These are phyloP conservation scores for Agaricus sinodeliciosus DNA, from an alignment of 768 basidiomycete species.

Conservation along the genomic window DNA sequence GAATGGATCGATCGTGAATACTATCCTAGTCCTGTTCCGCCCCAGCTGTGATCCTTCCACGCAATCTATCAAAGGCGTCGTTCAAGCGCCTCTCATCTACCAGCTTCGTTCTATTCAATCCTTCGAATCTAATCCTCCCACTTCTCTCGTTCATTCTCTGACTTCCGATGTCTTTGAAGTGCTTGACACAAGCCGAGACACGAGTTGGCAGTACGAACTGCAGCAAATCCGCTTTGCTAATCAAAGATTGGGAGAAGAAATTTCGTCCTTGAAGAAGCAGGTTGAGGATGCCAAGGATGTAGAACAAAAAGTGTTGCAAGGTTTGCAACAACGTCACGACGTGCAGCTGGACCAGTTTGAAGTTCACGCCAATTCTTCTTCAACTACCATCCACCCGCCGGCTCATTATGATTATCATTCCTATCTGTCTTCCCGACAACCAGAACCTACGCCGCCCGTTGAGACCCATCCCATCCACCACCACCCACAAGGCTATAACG, in stretches of 20 bases:
- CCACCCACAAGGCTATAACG: background rate
- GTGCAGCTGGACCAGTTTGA: no score
- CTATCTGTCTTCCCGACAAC: background rate
- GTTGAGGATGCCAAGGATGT: background rate
- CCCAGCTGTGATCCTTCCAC: conserved; percentile 17
- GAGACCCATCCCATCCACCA: background rate
- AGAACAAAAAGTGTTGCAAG: background rate
- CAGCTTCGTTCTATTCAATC: conserved; percentile 29
- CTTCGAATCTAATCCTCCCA: conserved; percentile 12
- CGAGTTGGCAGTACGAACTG: conserved; percentile 92
- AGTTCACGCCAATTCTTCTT: no score
- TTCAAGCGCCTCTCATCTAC: conserved; percentile 29
- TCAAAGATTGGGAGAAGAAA: conserved; percentile 55
- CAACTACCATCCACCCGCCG: no score
- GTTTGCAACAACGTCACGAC: background rate
- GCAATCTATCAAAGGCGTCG: conserved; percentile 18
- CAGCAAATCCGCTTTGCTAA: conserved; percentile 77
- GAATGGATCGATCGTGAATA: conserved; percentile 22
- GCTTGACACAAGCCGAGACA: conserved; percentile 56
- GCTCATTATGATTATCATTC: no score
- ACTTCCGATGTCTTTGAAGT: conserved; percentile 26
- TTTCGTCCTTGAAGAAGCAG: conserved; percentile 23
- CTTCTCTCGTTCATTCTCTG: background rate
- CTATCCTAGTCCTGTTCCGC: conserved; percentile 16
- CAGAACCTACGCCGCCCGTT: background rate